Evolutionary conservation across 441 rosid genomes (phyloP), one percentile per base, ranked within the genome.

Genomic region (Adansonia grandidieri): DNA sequence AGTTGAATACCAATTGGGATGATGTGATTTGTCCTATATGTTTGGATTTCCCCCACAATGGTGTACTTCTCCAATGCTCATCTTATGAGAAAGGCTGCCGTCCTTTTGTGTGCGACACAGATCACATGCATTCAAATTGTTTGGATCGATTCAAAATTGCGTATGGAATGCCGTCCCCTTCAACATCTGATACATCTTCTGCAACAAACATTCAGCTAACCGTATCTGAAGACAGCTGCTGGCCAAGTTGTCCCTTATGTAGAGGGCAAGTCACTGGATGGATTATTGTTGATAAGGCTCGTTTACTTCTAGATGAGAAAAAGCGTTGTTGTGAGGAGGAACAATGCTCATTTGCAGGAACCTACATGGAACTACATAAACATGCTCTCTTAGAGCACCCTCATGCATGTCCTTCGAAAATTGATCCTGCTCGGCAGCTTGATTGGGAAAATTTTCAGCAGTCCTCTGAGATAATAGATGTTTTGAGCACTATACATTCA

Each of bases 401-500:
- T 3, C 93, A 92, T 86, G 91, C 98, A 45, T 87, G 92, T 74
- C 98, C 98, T 50, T 92, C 99, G 1, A 89, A 89, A 80, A 89
- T 96, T 11, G 99, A 96, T 83, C 98, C 99, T 28, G 97, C 97
- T 9, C 85, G 96, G 79, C 90, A 89, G 83, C 97, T 94, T 56
- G 99, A 94, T 75, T 96, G 99, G 98, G 98, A 96, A 44, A 96
- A 92, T 84, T 94, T 96, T 82, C 98, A 96, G 91, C 99, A 94
- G 80, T 94, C 98, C 0, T 93, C 98, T 44, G 99, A 96, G 84
- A 96, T 96, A 42, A 89, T 94, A 44, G 98, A 96, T 79, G 99
- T 96, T 75, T 84, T 96, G 88, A 94, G 98, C 90, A 96, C 98
- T 6, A 96, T 96, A 81, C 97, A 94, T 85, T 92, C 99, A 0